Conservation (phyloP, 2,329 filamentous ascomycete species). For the Teratosphaeria gauchensis region DNA sequence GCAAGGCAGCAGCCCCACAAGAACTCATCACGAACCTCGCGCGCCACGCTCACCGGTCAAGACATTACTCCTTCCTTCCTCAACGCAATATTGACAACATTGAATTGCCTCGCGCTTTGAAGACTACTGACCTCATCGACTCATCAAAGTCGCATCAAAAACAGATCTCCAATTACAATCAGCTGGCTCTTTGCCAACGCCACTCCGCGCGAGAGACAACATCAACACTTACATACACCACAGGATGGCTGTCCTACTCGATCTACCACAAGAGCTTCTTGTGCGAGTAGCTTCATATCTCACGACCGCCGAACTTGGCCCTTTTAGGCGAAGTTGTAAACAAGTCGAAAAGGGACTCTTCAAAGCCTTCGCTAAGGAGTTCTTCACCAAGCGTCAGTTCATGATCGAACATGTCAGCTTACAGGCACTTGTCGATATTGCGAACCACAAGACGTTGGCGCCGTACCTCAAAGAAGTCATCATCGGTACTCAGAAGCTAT, state of each 20-base stretch:
- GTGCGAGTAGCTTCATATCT: slow-evolving; percentile 45
- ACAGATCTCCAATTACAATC: neutral
- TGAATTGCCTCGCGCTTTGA: no score
- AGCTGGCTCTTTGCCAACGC: neutral
- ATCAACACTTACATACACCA: neutral
- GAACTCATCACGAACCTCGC: neutral
- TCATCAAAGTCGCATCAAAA: neutral
- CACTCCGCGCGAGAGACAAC: neutral
- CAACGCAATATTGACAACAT: no score
- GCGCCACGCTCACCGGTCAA: neutral
- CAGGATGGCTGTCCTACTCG: slow-evolving; percentile 19
- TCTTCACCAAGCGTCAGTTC: slow-evolving; percentile 58
- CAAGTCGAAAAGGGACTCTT: slow-evolving; percentile 46
- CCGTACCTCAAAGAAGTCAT: slow-evolving; percentile 40
- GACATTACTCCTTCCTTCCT: no score
- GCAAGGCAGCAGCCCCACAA: neutral
- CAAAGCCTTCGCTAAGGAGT: slow-evolving; percentile 49
- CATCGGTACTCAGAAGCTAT: slow-evolving; percentile 33
- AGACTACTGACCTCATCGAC: neutral
- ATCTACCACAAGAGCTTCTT: slow-evolving; percentile 48
- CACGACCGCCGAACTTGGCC: slow-evolving; percentile 45
- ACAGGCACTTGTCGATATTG: slow-evolving; percentile 39
- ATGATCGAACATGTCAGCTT: slow-evolving; percentile 52
- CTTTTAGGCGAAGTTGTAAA: slow-evolving; percentile 45
- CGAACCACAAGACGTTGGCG: slow-evolving; percentile 29